Conservation (phyloP, 805 yeast genomes). For the Torulaspora maleeae region DNA sequence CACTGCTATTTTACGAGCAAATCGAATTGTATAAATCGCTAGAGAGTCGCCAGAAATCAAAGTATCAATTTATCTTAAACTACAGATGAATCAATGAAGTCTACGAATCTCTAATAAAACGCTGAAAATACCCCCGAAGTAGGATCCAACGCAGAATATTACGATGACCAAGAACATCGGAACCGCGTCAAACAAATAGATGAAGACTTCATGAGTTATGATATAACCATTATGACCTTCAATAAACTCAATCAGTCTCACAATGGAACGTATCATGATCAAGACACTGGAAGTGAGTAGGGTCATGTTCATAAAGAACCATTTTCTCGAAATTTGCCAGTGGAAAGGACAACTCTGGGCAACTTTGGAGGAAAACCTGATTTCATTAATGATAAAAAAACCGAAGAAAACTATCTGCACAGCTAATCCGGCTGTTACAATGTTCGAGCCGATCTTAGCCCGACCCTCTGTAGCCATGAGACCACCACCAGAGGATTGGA, state of each 20-base stretch:
- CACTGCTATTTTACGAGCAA: too few species aligned
- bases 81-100: background rate
- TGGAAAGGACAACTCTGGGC: conserved; percentile 1
- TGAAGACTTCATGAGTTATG: conserved; percentile 26
- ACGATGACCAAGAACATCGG: conserved; percentile 23
- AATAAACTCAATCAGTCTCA: conserved; percentile 32
- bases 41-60: too few species aligned
- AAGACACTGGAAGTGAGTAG: conserved; percentile 16
- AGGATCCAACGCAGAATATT: background rate
- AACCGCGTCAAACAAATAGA: conserved; percentile 32
- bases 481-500: conserved; percentile 37
- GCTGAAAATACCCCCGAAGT: conserved; percentile 1
- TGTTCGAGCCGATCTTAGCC: conserved; percentile 18
- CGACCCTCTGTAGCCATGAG: conserved; percentile 17
- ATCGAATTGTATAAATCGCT: too few species aligned
- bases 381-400: conserved; percentile 25
- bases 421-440: conserved; percentile 32
- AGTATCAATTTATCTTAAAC: too few species aligned
- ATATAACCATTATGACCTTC: conserved; percentile 32
- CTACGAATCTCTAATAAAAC: conserved; percentile 1
- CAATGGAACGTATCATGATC: conserved; percentile 34
- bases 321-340: conserved; percentile 8
- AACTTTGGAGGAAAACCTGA: conserved; percentile 14
- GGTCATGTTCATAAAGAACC: conserved; percentile 16
- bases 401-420: conserved; percentile 34